Conservation (phyloP, 495 filamentous ascomycete species). For the Niebla homalea region DNA sequence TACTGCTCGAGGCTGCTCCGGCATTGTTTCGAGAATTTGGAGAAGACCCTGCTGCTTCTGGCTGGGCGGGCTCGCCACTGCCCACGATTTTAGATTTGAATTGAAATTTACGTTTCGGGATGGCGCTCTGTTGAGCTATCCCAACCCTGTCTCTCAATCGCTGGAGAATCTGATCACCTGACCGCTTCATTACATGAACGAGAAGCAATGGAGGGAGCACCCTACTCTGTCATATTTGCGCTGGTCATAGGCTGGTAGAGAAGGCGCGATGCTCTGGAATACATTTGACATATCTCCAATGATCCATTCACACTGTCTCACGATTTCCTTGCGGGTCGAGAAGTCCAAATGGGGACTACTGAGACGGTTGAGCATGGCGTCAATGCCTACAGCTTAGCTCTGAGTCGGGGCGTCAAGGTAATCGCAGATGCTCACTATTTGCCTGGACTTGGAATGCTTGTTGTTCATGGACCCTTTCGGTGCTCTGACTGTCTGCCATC, state of each 20-base stretch:
- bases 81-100: slow-evolving; percentile 41
- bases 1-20: too few relatives aligned
- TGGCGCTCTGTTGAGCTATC: slow-evolving; percentile 40
- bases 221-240: slow-evolving; percentile 55
- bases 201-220: not conserved
- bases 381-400: slow-evolving; percentile 33
- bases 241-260: slow-evolving; percentile 66
- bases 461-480: too few relatives aligned
- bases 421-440: slow-evolving; percentile 38
- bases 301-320: slow-evolving; percentile 51
- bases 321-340: slow-evolving; percentile 48
- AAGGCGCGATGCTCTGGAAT: slow-evolving; percentile 53
- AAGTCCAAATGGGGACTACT: slow-evolving; percentile 36
- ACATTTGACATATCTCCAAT: slow-evolving; percentile 55
- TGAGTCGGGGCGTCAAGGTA: slow-evolving; percentile 6
- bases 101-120: slow-evolving; percentile 56
- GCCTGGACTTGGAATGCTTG: slow-evolving; percentile 25
- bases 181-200: slow-evolving; percentile 1
- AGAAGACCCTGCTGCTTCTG: too few relatives aligned
- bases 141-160: slow-evolving; percentile 51
- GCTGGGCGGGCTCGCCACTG: too few relatives aligned
- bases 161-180: slow-evolving; percentile 45
- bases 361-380: slow-evolving; percentile 47
- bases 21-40: too few relatives aligned
- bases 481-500: too few relatives aligned